Conservation (phyloP, 495 filamentous ascomycete species). For the Penicillium paxilli region DNA sequence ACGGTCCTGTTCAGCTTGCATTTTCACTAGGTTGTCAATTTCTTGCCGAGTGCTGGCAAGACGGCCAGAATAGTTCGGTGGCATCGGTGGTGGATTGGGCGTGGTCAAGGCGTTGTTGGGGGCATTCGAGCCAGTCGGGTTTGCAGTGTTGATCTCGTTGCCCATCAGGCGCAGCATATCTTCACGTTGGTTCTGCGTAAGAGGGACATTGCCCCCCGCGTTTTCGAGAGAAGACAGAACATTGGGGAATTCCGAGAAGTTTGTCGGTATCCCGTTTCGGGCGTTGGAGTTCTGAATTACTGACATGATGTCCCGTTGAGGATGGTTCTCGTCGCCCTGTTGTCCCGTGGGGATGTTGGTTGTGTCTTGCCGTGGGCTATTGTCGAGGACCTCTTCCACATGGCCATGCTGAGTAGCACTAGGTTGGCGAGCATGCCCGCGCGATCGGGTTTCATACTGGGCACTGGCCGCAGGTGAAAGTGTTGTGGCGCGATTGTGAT, state of each 20-base stretch:
- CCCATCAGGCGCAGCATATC: constrained; percentile 81
- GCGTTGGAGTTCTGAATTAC: constrained; percentile 81
- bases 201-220: constrained; percentile 59
- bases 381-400: constrained; percentile 47
- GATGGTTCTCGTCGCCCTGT: constrained; percentile 25
- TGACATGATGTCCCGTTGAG: constrained; percentile 80
- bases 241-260: constrained; percentile 67
- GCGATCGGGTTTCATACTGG: constrained; percentile 33
- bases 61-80: constrained; percentile 49
- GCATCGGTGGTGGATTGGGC: constrained; percentile 59
- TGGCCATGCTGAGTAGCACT: constrained; percentile 35
- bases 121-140: constrained; percentile 24
- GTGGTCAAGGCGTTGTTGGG: constrained; percentile 58
- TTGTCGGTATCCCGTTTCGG: constrained; percentile 48
- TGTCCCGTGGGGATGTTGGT: constrained; percentile 17
- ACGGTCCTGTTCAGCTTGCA: constrained; percentile 70
- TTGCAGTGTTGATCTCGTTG: constrained; percentile 38
- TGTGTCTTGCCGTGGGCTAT: constrained; percentile 33
- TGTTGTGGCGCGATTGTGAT: constrained; percentile 36
- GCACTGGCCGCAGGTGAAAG: constrained; percentile 37
- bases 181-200: constrained; percentile 75
- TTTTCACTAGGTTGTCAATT: constrained; percentile 69
- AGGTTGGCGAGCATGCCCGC: constrained; percentile 36
- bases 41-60: constrained; percentile 67
- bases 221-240: constrained; percentile 72